A percentile compares a stretch with the other conserved stretches of the same genome.
Conservation (phyloP, 2,329 filamentous ascomycete species). For the Truncatella angustata region DNA sequence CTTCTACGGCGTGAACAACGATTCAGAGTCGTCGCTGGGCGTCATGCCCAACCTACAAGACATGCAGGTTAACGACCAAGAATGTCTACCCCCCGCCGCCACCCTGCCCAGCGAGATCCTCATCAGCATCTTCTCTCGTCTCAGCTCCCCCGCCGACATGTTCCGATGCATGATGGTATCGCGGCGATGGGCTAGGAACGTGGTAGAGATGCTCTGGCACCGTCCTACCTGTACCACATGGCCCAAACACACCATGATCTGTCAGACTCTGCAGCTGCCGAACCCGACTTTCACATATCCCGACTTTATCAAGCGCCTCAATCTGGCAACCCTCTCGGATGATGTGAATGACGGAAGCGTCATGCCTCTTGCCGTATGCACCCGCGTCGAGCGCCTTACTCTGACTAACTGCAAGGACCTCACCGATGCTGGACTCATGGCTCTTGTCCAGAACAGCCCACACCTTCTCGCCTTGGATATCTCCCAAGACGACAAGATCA, state of each 20-base stretch:
- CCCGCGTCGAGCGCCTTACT: conserved; percentile 87
- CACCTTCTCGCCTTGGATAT: conserved; percentile 88
- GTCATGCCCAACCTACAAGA: conserved; percentile 70
- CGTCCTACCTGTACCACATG: conserved; percentile 87
- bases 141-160: conserved; percentile 73
- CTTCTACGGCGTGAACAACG: conserved; percentile 85
- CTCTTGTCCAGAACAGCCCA: conserved; percentile 74
- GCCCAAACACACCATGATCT: conserved; percentile 77
- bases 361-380: conserved; percentile 77
- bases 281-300: conserved; percentile 86
- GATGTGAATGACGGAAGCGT: conserved; percentile 87
- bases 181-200: conserved; percentile 88
- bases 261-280: conserved; percentile 68
- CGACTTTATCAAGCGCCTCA: conserved; percentile 87
- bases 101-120: conserved; percentile 91
- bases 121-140: conserved; percentile 86
- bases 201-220: conserved; percentile 93
- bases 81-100: conserved; percentile 75
- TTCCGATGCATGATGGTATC: conserved; percentile 91
- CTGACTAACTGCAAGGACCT: conserved; percentile 85
- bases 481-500: conserved; percentile 75
- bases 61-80: conserved; percentile 65
- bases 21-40: conserved; percentile 89
- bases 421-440: conserved; percentile 79
- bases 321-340: conserved; percentile 75